These are phyloP conservation scores for Camellia japonica DNA, from an alignment of 148 eudicot genomes.

Conservation along the genomic window DNA sequence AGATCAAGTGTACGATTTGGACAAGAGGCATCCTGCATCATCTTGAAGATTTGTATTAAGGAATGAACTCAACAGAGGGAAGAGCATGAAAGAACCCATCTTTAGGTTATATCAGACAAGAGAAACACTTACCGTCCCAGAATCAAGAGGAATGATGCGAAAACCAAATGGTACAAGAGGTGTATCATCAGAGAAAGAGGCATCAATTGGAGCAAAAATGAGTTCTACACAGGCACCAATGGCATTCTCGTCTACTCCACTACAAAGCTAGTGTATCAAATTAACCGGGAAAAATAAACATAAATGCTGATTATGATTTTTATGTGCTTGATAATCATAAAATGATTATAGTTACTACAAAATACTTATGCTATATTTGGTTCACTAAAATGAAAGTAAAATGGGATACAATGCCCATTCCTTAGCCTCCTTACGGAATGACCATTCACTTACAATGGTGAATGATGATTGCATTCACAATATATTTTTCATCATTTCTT, in stretches of 20 bases:
- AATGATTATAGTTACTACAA: neutral
- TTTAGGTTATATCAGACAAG: neutral
- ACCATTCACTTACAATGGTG: too few relatives aligned
- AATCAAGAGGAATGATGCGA: conserved; percentile 78
- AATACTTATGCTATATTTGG: too few relatives aligned
- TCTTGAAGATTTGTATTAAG: neutral
- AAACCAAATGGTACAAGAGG: conserved; percentile 95
- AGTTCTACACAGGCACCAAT: too few relatives aligned
- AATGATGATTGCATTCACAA: too few relatives aligned
- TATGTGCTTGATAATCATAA: neutral
- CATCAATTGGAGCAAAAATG: too few relatives aligned
- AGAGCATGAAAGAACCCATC: neutral
- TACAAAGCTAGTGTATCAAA: conserved; percentile 56
- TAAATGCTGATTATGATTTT: neutral
- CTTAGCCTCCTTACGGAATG: too few relatives aligned
- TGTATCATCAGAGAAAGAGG: conserved; percentile 90
- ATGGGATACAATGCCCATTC: too few relatives aligned
- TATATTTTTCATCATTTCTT: too few relatives aligned
- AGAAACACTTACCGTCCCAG: conserved; percentile 36
- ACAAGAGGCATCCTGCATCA: conserved; percentile 64
- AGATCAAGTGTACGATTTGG: conserved; percentile 89
- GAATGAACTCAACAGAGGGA: neutral
- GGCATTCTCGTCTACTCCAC: too few relatives aligned
- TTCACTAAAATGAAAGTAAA: too few relatives aligned
- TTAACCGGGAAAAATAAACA: neutral